phyloP scores from a whole-genome alignment of 768 basidiomycete genomes.

The Sutorius australiensis region DNA sequence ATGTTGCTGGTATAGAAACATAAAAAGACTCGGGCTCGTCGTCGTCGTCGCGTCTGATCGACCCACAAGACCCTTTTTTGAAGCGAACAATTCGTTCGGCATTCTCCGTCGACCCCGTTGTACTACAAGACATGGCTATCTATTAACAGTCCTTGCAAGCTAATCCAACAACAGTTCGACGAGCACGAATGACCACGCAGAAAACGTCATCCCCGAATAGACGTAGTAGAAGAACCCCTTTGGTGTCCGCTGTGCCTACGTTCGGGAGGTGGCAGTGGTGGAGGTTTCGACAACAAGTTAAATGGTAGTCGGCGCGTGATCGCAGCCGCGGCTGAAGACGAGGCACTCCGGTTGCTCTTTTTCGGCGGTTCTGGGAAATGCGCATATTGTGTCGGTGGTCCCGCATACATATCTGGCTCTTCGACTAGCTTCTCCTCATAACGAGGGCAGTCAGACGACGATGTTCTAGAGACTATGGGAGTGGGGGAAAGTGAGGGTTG shows the following conservation, averaged over 20 bases:
- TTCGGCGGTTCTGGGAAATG: conserved; percentile 66
- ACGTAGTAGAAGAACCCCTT: conserved; percentile 42
- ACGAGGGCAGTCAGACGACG: conserved; percentile 50
- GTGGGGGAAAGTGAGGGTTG: conserved; percentile 38
- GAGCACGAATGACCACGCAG: conserved; percentile 3
- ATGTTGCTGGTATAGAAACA: conserved; percentile 5
- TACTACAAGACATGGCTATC: conserved; percentile 16
- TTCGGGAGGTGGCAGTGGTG: conserved; percentile 33
- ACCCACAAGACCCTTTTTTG: conserved; percentile 16
- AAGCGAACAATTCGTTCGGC: conserved; percentile 19
- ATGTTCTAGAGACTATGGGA: conserved; percentile 47
- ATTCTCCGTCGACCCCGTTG: conserved; percentile 19
- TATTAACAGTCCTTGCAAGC: conserved; percentile 21
- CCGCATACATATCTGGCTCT: conserved; percentile 52
- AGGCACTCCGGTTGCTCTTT: conserved; percentile 37
- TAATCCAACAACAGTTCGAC: conserved; percentile 26
- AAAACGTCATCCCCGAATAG: conserved; percentile 29
- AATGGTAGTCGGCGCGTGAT: conserved; percentile 61
- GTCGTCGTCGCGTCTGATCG: no score
- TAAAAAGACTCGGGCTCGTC: background rate
- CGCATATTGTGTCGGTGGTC: conserved; percentile 68
- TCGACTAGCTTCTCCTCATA: conserved; percentile 38
- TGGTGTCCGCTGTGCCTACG: conserved; percentile 33
- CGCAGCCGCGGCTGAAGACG: conserved; percentile 46
- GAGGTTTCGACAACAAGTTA: conserved; percentile 58